Percentiles rank a stretch among this genome's conserved stretches.
Evolutionary conservation across 306 rosid genomes (phyloP).

Genomic region (Hylodesmum podocarpum): DNA sequence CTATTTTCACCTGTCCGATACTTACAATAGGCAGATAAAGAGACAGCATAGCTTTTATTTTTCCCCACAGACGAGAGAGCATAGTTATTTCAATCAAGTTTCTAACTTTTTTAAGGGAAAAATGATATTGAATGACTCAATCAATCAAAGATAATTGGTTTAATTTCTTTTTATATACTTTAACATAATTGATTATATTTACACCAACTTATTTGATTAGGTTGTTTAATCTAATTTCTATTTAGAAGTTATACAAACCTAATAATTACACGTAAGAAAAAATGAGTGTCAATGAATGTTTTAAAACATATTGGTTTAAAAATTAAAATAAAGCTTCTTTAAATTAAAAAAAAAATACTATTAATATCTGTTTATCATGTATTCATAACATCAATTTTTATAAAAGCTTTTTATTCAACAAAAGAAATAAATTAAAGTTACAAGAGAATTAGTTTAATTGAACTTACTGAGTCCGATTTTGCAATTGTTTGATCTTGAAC

Average conservation of each 20-base stretch:
- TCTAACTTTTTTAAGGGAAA: too few relatives aligned
- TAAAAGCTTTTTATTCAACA: not conserved
- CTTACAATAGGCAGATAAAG: not conserved
- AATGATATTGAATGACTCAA: too few relatives aligned
- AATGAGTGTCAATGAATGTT: not conserved
- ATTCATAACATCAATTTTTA: not conserved
- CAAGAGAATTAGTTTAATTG: not conserved
- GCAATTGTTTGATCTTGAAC: slow-evolving; percentile 20
- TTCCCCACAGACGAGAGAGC: too few relatives aligned
- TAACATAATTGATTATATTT: too few relatives aligned
- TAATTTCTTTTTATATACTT: too few relatives aligned
- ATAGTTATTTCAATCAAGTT: too few relatives aligned
- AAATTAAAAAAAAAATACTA: not conserved
- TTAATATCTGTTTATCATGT: not conserved
- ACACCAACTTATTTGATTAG: too few relatives aligned
- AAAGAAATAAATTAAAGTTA: not conserved
- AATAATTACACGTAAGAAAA: not conserved
- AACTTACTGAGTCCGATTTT: slow-evolving; percentile 43
- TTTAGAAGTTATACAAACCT: too few relatives aligned
- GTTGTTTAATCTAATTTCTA: too few relatives aligned
- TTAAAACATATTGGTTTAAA: not conserved
- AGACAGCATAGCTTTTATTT: not conserved
- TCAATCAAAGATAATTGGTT: too few relatives aligned
- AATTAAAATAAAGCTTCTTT: not conserved
- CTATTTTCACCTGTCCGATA: not conserved